phyloP scores from a whole-genome alignment of 2,329 filamentous ascomycete species.

The Penicillium palitans region DNA sequence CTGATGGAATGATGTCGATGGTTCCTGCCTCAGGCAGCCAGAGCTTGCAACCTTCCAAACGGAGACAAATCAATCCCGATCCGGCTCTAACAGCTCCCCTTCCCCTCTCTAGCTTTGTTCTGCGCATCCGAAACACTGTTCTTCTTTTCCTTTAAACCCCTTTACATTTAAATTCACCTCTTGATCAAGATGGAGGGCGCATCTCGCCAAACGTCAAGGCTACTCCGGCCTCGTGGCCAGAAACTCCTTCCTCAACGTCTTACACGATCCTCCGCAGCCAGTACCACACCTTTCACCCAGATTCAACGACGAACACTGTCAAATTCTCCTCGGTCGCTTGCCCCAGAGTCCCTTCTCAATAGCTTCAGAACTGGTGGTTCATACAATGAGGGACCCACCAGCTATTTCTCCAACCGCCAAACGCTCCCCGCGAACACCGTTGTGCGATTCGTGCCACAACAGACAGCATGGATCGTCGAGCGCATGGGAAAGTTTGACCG shows the following conservation, averaged over 20 bases:
- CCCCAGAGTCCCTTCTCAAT: constrained; percentile 38
- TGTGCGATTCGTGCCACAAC: constrained; percentile 96
- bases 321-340: constrained; percentile 30
- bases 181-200: constrained; percentile 39
- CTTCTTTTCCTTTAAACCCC: constrained; percentile 3
- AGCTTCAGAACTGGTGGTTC: constrained; percentile 27
- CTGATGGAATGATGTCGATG: neutral
- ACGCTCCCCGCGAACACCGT: constrained; percentile 87
- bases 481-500: constrained; percentile 98
- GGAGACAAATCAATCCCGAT: constrained; percentile 18
- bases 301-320: constrained; percentile 34
- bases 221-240: constrained; percentile 31
- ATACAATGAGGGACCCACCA: constrained; percentile 53
- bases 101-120: constrained; percentile 11
- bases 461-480: constrained; percentile 99
- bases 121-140: neutral
- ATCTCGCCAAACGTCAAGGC: constrained; percentile 37
- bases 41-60: constrained; percentile 3
- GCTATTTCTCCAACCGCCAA: constrained; percentile 71
- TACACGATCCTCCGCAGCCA: constrained; percentile 15
- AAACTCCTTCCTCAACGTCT: constrained; percentile 28
- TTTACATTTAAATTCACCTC: neutral
- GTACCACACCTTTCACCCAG: constrained; percentile 25
- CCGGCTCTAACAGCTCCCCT: constrained; percentile 16
- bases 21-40: constrained; percentile 29